Evolutionary conservation across 805 yeast species (phyloP).

Genomic region (Saturnispora sekii): DNA sequence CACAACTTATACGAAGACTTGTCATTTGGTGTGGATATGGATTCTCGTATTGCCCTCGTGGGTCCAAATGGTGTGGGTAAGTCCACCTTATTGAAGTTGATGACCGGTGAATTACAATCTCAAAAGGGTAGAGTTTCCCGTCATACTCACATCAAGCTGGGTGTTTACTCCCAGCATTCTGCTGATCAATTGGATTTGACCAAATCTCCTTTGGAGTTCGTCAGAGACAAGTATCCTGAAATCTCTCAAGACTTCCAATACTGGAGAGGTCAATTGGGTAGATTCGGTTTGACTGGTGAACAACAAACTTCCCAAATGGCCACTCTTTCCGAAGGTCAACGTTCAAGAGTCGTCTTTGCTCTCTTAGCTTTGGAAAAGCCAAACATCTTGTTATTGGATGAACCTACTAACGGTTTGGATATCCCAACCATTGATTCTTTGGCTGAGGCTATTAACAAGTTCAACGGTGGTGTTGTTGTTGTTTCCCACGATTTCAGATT

Average conservation of each 20-base stretch:
- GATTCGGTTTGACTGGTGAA: conserved; percentile 98
- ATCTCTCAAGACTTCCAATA: conserved; percentile 97
- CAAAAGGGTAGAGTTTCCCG: conserved; percentile 93
- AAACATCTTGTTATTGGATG: conserved; percentile 89
- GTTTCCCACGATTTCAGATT: conserved; percentile 99
- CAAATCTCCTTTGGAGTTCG: conserved; percentile 91
- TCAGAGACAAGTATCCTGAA: conserved; percentile 82
- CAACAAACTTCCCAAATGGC: conserved; percentile 99
- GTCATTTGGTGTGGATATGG: conserved; percentile 99
- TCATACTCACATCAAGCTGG: conserved; percentile 95
- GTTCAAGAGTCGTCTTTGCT: conserved; percentile 98
- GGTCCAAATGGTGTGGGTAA: conserved; percentile 99
- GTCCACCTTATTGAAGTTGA: conserved; percentile 87
- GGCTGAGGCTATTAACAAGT: conserved; percentile 90
- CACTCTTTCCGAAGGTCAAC: conserved; percentile 96
- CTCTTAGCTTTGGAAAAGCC: conserved; percentile 91
- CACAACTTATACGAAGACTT: conserved; percentile 83
- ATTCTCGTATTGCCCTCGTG: conserved; percentile 93
- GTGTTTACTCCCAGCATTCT: conserved; percentile 98
- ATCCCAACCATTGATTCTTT: conserved; percentile 96
- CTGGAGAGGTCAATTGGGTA: conserved; percentile 96
- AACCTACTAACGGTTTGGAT: conserved; percentile 99
- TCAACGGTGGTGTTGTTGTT: conserved; percentile 97
- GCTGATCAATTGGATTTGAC: conserved; percentile 96
- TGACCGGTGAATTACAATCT: conserved; percentile 89